Percentiles rank a stretch among this genome's conserved stretches.
Conservation (phyloP, 2,329 filamentous ascomycete genomes). For the Simplicillium sp. region DNA sequence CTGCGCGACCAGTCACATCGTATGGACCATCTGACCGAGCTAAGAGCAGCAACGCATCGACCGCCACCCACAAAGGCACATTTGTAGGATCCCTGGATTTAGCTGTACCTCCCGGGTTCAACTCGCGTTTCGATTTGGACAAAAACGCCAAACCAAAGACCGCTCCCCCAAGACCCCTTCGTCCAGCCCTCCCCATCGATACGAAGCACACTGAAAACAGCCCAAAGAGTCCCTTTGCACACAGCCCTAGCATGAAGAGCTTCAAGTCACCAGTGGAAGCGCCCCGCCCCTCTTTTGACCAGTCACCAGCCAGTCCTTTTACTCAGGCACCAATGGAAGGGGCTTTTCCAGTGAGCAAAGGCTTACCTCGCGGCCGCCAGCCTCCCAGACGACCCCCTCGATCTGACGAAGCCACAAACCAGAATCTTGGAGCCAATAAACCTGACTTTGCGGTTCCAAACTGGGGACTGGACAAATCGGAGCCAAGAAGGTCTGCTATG, state of each 20-base stretch:
- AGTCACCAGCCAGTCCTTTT: constrained; percentile 16
- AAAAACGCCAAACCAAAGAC: constrained; percentile 3
- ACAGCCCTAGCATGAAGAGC: not conserved
- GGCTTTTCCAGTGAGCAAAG: constrained; percentile 22
- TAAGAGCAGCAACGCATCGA: not conserved
- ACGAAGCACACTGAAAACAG: not conserved
- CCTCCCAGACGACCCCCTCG: constrained; percentile 9
- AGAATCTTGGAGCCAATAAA: constrained; percentile 1
- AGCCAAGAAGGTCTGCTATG: constrained; percentile 22
- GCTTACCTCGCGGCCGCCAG: constrained; percentile 24
- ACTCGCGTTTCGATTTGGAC: constrained; percentile 5
- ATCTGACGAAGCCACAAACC: constrained; percentile 3
- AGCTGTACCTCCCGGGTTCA: constrained; percentile 3
- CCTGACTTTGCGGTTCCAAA: constrained; percentile 12
- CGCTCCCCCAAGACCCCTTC: constrained; percentile 1
- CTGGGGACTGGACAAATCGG: constrained; percentile 14
- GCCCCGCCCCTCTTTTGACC: constrained; percentile 6
- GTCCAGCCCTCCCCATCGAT: not conserved
- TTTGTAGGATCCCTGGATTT: not conserved
- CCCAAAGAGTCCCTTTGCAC: not conserved
- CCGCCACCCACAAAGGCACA: constrained; percentile 1
- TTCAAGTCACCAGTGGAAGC: constrained; percentile 1
- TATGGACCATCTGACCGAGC: constrained; percentile 1
- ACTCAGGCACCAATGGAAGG: constrained; percentile 18
- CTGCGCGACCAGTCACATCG: constrained; percentile 2